phyloP scores from a whole-genome alignment of 1,139 yeast species.

The Hemisphaericaspora xylanilytica region DNA sequence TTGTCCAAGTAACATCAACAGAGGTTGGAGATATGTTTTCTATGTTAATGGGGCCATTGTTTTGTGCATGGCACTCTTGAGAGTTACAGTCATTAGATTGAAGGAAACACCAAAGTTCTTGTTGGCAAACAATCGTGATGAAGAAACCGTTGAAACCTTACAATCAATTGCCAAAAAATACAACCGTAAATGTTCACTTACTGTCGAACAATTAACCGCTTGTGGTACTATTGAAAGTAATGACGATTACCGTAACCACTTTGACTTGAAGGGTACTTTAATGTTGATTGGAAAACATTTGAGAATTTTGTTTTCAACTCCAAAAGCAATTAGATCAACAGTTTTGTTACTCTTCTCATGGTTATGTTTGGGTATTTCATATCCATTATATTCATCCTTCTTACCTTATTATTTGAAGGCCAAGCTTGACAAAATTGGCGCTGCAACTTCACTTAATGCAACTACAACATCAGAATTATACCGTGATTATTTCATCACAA shows the following conservation, averaged over 20 bases:
- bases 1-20: constrained; percentile 47
- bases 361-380: constrained; percentile 38
- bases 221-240: constrained; percentile 42
- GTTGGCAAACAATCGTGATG: constrained; percentile 52
- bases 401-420: constrained; percentile 37
- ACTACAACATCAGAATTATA: constrained; percentile 26
- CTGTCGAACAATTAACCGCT: constrained; percentile 41
- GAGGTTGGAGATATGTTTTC: constrained; percentile 63
- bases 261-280: constrained; percentile 19
- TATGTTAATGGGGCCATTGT: constrained; percentile 55
- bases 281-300: constrained; percentile 23
- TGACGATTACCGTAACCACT: constrained; percentile 22
- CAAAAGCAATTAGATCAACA: constrained; percentile 27
- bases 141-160: constrained; percentile 41
- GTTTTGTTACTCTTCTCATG: constrained; percentile 31
- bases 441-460: constrained; percentile 13
- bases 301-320: constrained; percentile 26
- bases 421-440: constrained; percentile 36
- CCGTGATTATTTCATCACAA: constrained; percentile 30
- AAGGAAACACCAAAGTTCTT: constrained; percentile 60
- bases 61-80: constrained; percentile 43
- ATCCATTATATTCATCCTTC: constrained; percentile 40
- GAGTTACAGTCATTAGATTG: constrained; percentile 47
- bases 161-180: constrained; percentile 41
- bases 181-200: constrained; percentile 40